Conservation (phyloP, 1,284 basidiomycete species). For the Ganoderma resinaceum region DNA sequence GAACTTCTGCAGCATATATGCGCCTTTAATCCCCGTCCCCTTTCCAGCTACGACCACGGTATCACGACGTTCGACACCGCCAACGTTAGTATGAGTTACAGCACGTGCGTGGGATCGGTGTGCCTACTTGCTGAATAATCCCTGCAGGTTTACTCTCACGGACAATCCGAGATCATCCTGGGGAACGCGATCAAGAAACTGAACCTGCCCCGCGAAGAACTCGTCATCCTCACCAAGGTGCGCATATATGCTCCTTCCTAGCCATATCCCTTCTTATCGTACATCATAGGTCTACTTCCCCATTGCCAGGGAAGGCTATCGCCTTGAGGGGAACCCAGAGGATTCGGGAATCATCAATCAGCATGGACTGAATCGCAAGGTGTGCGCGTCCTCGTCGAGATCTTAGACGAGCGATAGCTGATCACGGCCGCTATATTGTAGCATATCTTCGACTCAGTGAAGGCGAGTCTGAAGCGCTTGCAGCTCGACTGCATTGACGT, state of each 20-base stretch:
- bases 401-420: not conserved
- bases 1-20: not conserved
- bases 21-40: not conserved
- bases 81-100: slow-evolving; percentile 39
- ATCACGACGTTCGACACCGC: slow-evolving; percentile 62
- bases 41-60: slow-evolving; percentile 43
- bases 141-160: slow-evolving; percentile 49
- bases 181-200: slow-evolving; percentile 82
- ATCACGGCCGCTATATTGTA: slow-evolving; percentile 29
- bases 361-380: slow-evolving; percentile 43
- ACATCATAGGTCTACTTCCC: slow-evolving; percentile 53
- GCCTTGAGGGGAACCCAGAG: slow-evolving; percentile 1
- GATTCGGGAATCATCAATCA: slow-evolving; percentile 43
- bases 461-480: slow-evolving; percentile 68
- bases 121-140: slow-evolving; percentile 10
- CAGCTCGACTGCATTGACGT: slow-evolving; percentile 77
- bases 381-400: slow-evolving; percentile 6
- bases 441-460: slow-evolving; percentile 80
- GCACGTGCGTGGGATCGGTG: not conserved
- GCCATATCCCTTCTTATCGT: not conserved
- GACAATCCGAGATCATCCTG: slow-evolving; percentile 75
- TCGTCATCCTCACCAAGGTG: slow-evolving; percentile 83
- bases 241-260: not conserved
- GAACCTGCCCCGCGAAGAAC: slow-evolving; percentile 74
- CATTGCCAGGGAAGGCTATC: not conserved